Conservation (phyloP, 495 filamentous ascomycete species). For the Thermochaetoides thermophila region DNA sequence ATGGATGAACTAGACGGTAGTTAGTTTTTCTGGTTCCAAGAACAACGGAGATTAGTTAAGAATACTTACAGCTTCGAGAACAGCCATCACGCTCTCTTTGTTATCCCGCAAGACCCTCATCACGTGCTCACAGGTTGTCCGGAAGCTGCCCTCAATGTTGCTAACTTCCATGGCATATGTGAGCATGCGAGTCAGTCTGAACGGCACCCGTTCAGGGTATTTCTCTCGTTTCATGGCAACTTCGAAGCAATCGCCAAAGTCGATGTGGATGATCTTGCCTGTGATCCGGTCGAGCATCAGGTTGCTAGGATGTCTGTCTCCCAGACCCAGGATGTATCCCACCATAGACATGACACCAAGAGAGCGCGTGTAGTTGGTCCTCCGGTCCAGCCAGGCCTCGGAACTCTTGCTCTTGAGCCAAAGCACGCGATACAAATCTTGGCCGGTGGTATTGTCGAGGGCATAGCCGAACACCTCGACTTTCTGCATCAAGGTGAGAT, state of each 20-base stretch:
- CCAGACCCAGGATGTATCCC: slow-evolving; percentile 92
- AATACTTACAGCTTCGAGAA: slow-evolving; percentile 80
- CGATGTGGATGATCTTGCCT: slow-evolving; percentile 92
- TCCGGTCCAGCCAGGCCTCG: slow-evolving; percentile 89
- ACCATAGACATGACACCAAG: slow-evolving; percentile 99
- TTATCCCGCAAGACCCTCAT: slow-evolving; percentile 95
- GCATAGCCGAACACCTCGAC: slow-evolving; percentile 98
- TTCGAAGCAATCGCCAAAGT: slow-evolving; percentile 99
- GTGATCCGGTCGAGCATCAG: slow-evolving; percentile 91
- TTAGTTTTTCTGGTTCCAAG: background rate
- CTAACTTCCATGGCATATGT: slow-evolving; percentile 99
- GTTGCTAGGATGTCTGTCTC: slow-evolving; percentile 93
- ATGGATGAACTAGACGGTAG: slow-evolving; percentile 65
- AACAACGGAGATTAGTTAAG: background rate
- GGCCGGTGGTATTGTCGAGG: slow-evolving; percentile 95
- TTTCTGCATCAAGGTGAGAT: slow-evolving; percentile 97
- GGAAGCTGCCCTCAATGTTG: slow-evolving; percentile 96
- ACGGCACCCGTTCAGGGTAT: slow-evolving; percentile 93
- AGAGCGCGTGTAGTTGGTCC: slow-evolving; percentile 95
- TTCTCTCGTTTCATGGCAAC: slow-evolving; percentile 99
- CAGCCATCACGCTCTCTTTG: slow-evolving; percentile 96
- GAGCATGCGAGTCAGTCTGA: slow-evolving; percentile 94
- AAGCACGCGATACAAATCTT: slow-evolving; percentile 92
- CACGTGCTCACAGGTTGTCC: slow-evolving; percentile 93
- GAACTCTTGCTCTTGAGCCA: slow-evolving; percentile 98